Percentiles rank a stretch among this genome's conserved stretches.
phyloP scores from a whole-genome alignment of 441 rosid species.

The Syzygium syzygioides region DNA sequence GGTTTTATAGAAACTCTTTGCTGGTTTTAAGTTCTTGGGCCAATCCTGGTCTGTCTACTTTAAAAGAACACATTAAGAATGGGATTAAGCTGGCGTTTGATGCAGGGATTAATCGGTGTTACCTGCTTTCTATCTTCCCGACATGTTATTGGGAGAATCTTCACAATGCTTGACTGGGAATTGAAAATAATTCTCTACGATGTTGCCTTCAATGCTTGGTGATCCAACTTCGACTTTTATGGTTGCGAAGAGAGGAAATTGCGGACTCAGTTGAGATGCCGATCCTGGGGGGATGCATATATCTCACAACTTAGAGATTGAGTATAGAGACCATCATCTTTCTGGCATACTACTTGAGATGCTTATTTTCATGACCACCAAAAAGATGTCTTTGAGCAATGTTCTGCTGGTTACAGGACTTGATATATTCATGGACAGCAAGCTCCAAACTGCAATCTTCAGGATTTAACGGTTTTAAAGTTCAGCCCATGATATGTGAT shows the following conservation, averaged over 20 bases:
- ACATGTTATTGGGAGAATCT: not conserved
- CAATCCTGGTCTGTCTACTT: not conserved
- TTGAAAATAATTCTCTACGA: not conserved
- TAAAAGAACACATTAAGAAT: not conserved
- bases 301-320: not conserved
- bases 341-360: not conserved
- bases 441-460: not conserved
- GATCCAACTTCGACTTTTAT: not conserved
- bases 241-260: not conserved
- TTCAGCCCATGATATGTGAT: not conserved
- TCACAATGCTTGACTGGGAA: not conserved
- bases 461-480: not conserved
- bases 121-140: not conserved
- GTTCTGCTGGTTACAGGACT: not conserved
- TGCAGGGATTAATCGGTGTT: not conserved
- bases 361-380: not conserved
- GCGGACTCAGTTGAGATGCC: not conserved
- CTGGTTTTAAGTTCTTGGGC: not conserved
- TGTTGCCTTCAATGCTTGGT: not conserved
- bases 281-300: not conserved
- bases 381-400: not conserved
- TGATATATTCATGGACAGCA: not conserved
- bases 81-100: not conserved
- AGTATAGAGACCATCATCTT: not conserved
- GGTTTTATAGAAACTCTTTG: not conserved